Evolutionary conservation across 176 grass and related monocot species (phyloP).

Genomic region (Hyparrhenia diplandra): DNA sequence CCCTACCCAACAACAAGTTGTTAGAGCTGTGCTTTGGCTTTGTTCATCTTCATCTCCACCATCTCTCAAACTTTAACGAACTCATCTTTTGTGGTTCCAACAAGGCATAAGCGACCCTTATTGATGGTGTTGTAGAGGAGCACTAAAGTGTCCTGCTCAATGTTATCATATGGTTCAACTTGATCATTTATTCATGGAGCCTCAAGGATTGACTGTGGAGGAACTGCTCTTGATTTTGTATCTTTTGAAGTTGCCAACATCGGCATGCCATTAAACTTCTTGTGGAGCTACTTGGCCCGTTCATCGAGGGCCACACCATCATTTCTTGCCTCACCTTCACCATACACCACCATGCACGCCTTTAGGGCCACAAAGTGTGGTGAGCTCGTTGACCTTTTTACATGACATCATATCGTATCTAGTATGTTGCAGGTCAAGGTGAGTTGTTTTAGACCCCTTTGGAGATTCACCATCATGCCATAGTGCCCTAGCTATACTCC

Average conservation of each 20-base stretch:
- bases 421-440: neutral
- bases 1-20: neutral
- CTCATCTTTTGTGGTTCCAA: neutral
- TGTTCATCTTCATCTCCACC: neutral
- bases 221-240: conserved; percentile 26
- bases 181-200: neutral
- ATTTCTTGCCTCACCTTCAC: neutral
- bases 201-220: conserved; percentile 2
- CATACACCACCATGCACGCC: conserved; percentile 24
- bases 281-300: neutral
- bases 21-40: neutral
- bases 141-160: neutral
- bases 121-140: conserved; percentile 13
- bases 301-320: neutral
- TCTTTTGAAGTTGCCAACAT: conserved; percentile 28
- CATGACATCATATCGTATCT: conserved; percentile 8
- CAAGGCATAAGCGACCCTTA: neutral
- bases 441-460: conserved; percentile 16
- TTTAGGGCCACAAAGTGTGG: conserved; percentile 27
- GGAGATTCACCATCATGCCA: conserved; percentile 35
- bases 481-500: neutral
- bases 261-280: conserved; percentile 13
- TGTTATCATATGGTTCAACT: neutral
- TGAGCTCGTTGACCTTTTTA: conserved; percentile 38
- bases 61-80: neutral